Evolutionary conservation across 345 rosid genomes (phyloP), one percentile per base, ranked within the genome.

Genomic region (Dimocarpus longan): DNA sequence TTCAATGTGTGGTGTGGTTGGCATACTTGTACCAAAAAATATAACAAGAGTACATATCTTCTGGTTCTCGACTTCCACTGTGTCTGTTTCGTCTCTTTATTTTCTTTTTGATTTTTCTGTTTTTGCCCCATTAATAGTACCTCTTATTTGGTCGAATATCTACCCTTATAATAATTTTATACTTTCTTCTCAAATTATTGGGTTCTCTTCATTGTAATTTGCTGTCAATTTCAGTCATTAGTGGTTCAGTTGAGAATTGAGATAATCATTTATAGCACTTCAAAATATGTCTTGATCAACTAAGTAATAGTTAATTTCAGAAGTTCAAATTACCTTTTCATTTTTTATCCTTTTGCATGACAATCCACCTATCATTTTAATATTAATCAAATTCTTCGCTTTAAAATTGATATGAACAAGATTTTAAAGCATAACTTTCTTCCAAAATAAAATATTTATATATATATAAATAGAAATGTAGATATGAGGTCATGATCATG

Each of bases 1-100:
- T 73, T 77, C 57, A 57, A 69, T 70, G 68, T 48, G 22, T 8
- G 54, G n/a, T 52, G 76, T 44, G 40, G 80, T 70, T 43, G 80
- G 68, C 75, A 78, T 24, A 12, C 66, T 22, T 60, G 28, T 60
- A 60, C 66, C 1, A 60, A 19, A 60, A 19, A 21, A 24, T 32
- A 24, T 28, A 24, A 65, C 39, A 32, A 65, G n/a, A 65, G 42
- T 26, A n/a, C n/a, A n/a, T n/a, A 65, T 26, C 42, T 65, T 65
- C 42, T 4, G 42, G 13, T 65, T 24, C 68, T 28, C 68, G 24
- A 24, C 68, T 8, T 10, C 39, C 40, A 60, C 13, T 60, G 59
- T 52, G 57, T 15, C 57, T 15, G 57, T 19, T 8, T 57, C 22
- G 5, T 8, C 24, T 1, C 63, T 18, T 19, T 57, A 19, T n/a